A percentile compares a stretch with the other conserved stretches of the same genome.
Conservation (phyloP, 1,284 basidiomycete species). For the Pseudozyma tsukubaensis region DNA sequence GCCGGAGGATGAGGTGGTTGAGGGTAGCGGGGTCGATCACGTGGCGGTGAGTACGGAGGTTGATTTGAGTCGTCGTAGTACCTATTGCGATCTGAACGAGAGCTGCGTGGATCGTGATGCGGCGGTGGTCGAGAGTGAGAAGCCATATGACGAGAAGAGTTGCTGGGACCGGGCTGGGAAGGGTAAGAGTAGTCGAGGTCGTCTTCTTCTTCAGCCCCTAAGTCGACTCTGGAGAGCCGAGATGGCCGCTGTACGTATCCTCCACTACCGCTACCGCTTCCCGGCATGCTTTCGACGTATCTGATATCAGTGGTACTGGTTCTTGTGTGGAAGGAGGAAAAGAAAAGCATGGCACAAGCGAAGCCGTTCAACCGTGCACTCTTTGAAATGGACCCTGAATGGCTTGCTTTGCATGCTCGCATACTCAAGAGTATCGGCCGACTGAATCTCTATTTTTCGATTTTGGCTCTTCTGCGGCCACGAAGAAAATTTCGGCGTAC, state of each 20-base stretch:
- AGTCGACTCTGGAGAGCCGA: conserved; percentile 18
- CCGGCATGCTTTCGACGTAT: not conserved
- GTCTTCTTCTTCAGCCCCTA: conserved; percentile 18
- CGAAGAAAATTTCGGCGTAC: not conserved
- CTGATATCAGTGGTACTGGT: not conserved
- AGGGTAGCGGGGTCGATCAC: not conserved
- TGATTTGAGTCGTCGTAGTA: not conserved
- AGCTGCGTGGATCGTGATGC: conserved; percentile 1
- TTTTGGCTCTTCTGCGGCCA: not conserved
- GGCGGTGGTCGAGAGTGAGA: conserved; percentile 6
- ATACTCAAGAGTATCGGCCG: not conserved
- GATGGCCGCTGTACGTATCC: conserved; percentile 10
- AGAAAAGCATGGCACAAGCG: not conserved
- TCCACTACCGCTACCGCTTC: not conserved
- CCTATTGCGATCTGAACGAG: not conserved
- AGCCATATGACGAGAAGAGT: conserved; percentile 14
- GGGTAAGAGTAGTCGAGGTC: conserved; percentile 44
- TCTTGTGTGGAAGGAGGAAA: not conserved
- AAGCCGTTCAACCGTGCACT: not conserved
- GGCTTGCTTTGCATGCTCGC: not conserved
- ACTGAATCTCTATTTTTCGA: not conserved
- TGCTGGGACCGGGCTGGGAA: conserved; percentile 32
- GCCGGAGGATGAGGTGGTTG: not conserved
- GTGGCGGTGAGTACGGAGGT: not conserved
- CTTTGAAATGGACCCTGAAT: conserved; percentile 6